phyloP scores from a whole-genome alignment of 2,329 filamentous ascomycete genomes.

The Phialocephala sp. region DNA sequence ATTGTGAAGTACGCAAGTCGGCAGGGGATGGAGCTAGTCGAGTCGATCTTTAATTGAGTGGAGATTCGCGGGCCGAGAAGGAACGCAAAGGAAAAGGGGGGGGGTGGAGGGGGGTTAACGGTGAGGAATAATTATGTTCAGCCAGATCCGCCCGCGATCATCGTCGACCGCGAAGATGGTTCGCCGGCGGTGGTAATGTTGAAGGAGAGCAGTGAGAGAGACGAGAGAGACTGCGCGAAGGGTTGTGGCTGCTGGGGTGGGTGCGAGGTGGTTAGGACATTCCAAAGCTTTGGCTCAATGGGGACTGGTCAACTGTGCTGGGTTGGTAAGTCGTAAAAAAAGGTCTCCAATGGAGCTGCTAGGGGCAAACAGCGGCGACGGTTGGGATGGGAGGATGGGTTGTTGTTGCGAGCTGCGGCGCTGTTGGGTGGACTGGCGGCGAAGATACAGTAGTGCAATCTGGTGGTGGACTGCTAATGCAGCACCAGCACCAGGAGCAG shows the following conservation, averaged over 20 bases:
- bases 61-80: conserved; percentile 21
- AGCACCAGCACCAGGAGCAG: too few species aligned
- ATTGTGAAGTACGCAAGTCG: conserved; percentile 28
- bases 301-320: neutral
- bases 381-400: too few species aligned
- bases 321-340: neutral
- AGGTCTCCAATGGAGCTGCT: neutral
- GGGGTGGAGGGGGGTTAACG: neutral
- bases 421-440: neutral
- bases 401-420: neutral
- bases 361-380: neutral
- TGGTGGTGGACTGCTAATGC: too few species aligned
- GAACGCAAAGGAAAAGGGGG: conserved; percentile 5
- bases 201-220: neutral
- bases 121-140: conserved; percentile 16
- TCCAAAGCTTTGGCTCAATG: neutral
- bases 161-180: neutral
- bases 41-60: conserved; percentile 27
- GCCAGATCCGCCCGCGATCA: neutral
- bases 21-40: conserved; percentile 23
- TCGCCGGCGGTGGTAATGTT: neutral
- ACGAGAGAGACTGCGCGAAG: neutral
- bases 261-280: neutral
- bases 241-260: neutral
- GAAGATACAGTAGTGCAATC: neutral